Evolutionary conservation across 2,329 filamentous ascomycete species (phyloP).

Genomic region (Pseudogymnoascus sp.): DNA sequence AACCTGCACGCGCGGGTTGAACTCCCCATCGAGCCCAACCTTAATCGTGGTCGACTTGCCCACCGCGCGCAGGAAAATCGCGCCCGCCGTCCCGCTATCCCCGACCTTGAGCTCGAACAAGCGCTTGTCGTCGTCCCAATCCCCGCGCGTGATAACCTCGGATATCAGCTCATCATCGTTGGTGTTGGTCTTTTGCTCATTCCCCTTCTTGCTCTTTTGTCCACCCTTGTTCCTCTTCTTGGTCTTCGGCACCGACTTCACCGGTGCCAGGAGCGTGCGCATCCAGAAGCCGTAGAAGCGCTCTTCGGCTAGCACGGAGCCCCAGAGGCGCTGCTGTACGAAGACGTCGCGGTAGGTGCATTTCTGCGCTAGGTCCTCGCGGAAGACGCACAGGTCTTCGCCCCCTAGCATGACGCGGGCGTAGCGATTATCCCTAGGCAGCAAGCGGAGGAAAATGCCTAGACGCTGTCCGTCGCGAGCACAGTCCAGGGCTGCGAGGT

Average conservation of each 20-base stretch:
- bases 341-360: not conserved
- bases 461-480: not conserved
- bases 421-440: not conserved
- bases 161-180: not conserved
- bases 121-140: not conserved
- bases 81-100: not conserved
- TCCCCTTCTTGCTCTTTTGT: not conserved
- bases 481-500: not conserved
- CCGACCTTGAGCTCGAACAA: not conserved
- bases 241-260: not conserved
- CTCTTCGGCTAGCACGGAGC: not conserved
- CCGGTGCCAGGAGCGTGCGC: not conserved
- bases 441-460: not conserved
- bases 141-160: not conserved
- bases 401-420: not conserved
- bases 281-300: not conserved
- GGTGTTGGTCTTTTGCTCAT: no score
- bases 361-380: not conserved
- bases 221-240: not conserved
- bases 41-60: not conserved
- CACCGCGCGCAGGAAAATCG: not conserved
- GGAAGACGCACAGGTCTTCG: not conserved
- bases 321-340: not conserved
- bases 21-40: not conserved
- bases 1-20: not conserved